phyloP scores from a whole-genome alignment of 108 stramenopile genomes.

The Mediolabrus comicus region DNA sequence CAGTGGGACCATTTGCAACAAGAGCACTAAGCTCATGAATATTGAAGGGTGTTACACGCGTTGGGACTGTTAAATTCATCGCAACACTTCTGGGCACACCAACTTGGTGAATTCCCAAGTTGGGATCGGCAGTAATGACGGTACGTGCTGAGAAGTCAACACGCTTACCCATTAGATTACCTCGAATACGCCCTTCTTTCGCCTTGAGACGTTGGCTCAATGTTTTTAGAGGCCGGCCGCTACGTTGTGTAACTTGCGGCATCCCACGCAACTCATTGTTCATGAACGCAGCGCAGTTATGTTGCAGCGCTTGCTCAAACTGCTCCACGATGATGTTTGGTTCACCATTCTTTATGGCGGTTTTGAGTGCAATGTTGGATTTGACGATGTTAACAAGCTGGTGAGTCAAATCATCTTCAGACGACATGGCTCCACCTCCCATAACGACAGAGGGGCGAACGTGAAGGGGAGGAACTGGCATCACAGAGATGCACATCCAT shows the following conservation, averaged over 20 bases:
- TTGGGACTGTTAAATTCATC: constrained; percentile 97
- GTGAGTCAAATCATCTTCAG: constrained; percentile 97
- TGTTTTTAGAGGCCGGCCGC: constrained; percentile 97
- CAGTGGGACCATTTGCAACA: constrained; percentile 93
- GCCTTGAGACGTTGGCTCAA: constrained; percentile 93
- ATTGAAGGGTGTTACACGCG: constrained; percentile 96
- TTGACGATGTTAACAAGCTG: constrained; percentile 97
- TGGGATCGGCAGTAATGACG: constrained; percentile 99
- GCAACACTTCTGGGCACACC: constrained; percentile 97
- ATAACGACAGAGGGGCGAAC: constrained; percentile 93
- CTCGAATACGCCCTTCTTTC: constrained; percentile 98
- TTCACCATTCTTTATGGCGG: constrained; percentile 90
- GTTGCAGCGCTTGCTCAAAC: constrained; percentile 95
- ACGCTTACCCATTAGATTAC: constrained; percentile 99
- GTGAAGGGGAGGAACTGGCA: constrained; percentile 98
- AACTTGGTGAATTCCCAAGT: constrained; percentile 98
- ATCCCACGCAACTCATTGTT: constrained; percentile 92
- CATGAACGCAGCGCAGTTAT: constrained; percentile 91
- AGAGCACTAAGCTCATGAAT: constrained; percentile 77
- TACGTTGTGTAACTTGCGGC: constrained; percentile 93
- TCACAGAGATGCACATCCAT: constrained; percentile 94
- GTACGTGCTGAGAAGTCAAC: constrained; percentile 99
- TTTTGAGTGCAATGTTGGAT: constrained; percentile 88
- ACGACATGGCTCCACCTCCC: constrained; percentile 73
- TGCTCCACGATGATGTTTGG: constrained; percentile 92